Conservation (phyloP, 129 eudicot species). For the Ambrosia artemisiifolia region DNA sequence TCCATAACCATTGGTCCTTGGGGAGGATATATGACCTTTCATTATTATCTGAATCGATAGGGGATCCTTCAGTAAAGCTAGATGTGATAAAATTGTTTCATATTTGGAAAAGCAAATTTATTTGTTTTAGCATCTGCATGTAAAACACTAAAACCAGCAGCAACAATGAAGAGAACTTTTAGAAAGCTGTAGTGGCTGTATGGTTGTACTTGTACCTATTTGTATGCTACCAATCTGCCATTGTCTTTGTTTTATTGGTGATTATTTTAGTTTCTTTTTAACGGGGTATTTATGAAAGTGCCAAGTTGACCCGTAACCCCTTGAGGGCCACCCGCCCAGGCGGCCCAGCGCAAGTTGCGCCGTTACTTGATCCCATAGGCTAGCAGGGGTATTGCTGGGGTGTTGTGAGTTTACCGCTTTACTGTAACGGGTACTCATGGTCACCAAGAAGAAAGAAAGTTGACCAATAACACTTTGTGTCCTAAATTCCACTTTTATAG, state of each 20-base stretch:
- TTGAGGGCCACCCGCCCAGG: no score
- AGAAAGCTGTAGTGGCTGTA: neutral
- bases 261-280: neutral
- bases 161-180: neutral
- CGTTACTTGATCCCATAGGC: no score
- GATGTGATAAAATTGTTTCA: neutral
- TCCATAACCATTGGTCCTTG: no score
- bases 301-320: neutral
- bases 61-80: neutral
- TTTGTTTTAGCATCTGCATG: neutral
- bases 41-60: no score
- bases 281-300: neutral
- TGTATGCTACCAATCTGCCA: neutral
- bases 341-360: no score
- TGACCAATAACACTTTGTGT: neutral
- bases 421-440: neutral
- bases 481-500: neutral
- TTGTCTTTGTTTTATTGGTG: neutral
- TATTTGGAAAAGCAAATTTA: neutral
- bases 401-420: no score
- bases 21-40: no score
- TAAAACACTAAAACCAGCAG: neutral
- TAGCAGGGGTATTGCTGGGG: no score
- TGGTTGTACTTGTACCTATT: neutral
- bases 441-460: neutral